Evolutionary conservation across 768 basidiomycete species (phyloP), one percentile per base, ranked within the genome.

Genomic region (Agaricus bisporus): DNA sequence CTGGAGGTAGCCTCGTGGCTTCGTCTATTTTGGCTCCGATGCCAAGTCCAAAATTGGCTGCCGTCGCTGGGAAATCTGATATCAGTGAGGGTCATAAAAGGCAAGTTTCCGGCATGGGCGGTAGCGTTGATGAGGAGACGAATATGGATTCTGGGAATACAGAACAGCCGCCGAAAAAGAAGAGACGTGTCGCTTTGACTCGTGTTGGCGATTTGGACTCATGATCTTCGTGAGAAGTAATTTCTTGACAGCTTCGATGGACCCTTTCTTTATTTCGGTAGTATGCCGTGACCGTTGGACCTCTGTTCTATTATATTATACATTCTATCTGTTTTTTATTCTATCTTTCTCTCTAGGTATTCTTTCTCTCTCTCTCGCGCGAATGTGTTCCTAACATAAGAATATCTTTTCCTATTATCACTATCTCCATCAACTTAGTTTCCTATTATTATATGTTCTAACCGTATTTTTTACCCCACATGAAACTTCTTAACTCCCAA

Each of bases 141-240:
- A 32, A 62, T 60, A 55, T 67, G 63, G 47, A 64, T 20, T 22
- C 28, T 9, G 49, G 48, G 10, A 49, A 49, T 29, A 28, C 38
- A 14, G 53, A 71, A 56, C 84, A 82, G 56, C 90, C 86, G 2
- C 86, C 86, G 5, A 93, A 89, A 78, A 92, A 93, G 70, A 92
- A 90, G 68, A 77, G 90, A 52, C 76, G 90, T 20, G 81, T 91
- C n/a, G 86, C 80, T 35, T 72, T 91, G 60, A 90, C 85, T 10
- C 75, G 77, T 17, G 78, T 91, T 2, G 80, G 82, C 18, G 87
- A 86, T 67, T 58, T 83, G 61, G 71, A 70, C 25, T 51, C 61
- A n/a, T 72, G 60, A 60, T 51, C 32, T 12, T 37, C 17, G 5
- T 35, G 45, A 14, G 18, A 14, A 15, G 17, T 29, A 17, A 35